These are phyloP conservation scores for Lasiosphaeria ovina DNA, from an alignment of 495 filamentous ascomycete genomes.

Conservation along the genomic window DNA sequence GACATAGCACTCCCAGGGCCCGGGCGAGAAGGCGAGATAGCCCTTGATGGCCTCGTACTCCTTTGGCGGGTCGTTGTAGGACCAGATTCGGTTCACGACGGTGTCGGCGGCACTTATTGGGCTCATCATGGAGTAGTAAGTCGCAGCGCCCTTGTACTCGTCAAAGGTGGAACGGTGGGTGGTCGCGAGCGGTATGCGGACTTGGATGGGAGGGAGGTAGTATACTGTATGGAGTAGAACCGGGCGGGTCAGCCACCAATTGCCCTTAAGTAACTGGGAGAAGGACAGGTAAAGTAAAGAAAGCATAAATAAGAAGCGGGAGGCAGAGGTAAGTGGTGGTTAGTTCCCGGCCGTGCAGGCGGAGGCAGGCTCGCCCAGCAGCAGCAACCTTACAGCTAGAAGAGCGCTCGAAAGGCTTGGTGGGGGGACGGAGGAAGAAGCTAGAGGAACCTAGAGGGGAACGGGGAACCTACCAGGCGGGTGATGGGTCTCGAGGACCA, in stretches of 20 bases:
- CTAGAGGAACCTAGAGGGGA: conserved; percentile 4
- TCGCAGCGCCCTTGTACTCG: conserved; percentile 58
- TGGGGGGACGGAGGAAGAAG: conserved; percentile 3
- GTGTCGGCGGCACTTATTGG: conserved; percentile 33
- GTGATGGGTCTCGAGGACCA: conserved; percentile 60
- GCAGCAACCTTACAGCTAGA: too few species aligned
- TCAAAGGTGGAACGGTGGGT: conserved; percentile 49
- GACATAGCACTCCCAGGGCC: conserved; percentile 59
- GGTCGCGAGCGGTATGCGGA: conserved; percentile 42
- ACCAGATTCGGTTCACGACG: conserved; percentile 53
- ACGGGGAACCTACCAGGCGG: conserved; percentile 45
- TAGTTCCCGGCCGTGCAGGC: neutral
- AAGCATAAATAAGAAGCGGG: conserved; percentile 6
- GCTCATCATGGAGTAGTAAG: conserved; percentile 46
- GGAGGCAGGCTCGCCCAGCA: too few species aligned
- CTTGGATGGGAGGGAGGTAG: conserved; percentile 49
- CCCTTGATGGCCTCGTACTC: conserved; percentile 49
- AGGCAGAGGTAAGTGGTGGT: conserved; percentile 1
- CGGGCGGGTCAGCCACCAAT: conserved; percentile 6
- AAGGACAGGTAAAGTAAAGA: neutral
- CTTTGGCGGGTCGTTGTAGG: conserved; percentile 49
- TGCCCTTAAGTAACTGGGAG: neutral
- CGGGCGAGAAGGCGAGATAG: conserved; percentile 52
- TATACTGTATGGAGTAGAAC: conserved; percentile 40
- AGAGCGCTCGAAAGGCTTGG: conserved; percentile 2